Conservation (phyloP, 2,329 filamentous ascomycete genomes). For the Fusarium sp. region DNA sequence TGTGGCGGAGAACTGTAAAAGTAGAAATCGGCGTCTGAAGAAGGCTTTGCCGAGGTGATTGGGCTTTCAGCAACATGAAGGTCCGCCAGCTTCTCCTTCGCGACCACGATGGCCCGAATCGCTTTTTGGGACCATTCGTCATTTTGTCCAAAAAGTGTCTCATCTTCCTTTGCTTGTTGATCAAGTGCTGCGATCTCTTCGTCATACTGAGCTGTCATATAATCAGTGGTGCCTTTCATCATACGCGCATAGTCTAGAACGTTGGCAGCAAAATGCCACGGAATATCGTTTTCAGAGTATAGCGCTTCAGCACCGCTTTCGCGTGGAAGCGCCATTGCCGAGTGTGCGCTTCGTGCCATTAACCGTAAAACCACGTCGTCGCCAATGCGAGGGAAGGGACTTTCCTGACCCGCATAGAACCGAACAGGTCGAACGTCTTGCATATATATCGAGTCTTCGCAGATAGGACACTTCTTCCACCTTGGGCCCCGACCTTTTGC, state of each 20-base stretch:
- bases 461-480: constrained; percentile 97
- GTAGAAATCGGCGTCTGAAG: constrained; percentile 72
- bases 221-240: constrained; percentile 92
- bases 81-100: constrained; percentile 78
- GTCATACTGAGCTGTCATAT: constrained; percentile 86
- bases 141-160: constrained; percentile 90
- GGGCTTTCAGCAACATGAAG: constrained; percentile 51
- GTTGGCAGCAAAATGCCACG: constrained; percentile 95
- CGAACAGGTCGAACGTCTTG: constrained; percentile 89
- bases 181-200: constrained; percentile 80
- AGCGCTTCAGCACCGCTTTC: constrained; percentile 80
- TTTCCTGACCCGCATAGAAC: constrained; percentile 92
- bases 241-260: constrained; percentile 94
- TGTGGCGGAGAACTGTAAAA: constrained; percentile 92
- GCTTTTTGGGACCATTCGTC: constrained; percentile 93
- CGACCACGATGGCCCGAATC: constrained; percentile 77
- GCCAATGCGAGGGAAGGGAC: constrained; percentile 81
- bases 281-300: constrained; percentile 79
- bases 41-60: constrained; percentile 41
- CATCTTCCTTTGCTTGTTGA: constrained; percentile 86
- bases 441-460: constrained; percentile 93
- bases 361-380: constrained; percentile 91
- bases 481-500: constrained; percentile 76
- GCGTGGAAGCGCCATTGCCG: constrained; percentile 87
- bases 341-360: constrained; percentile 83